Percentiles rank a stretch among this genome's conserved stretches.
phyloP scores from a whole-genome alignment of 2,329 filamentous ascomycete species.

The Penicillium sp. region DNA sequence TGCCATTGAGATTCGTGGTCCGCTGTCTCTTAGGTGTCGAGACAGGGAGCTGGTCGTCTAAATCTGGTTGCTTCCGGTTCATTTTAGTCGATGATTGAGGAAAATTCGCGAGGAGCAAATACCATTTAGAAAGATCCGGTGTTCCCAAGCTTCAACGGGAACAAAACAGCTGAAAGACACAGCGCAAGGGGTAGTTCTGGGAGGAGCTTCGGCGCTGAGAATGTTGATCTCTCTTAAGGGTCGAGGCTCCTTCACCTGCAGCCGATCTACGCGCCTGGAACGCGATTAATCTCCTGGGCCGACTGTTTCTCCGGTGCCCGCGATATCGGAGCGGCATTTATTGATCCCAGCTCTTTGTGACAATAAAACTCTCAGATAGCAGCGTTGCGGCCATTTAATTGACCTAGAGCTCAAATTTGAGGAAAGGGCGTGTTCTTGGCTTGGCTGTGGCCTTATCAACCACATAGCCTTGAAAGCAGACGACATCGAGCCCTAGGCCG shows the following conservation, averaged over 20 bases:
- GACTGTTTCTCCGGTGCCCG: constrained; percentile 39
- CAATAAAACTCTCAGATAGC: constrained; percentile 7
- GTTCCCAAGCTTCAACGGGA: constrained; percentile 4
- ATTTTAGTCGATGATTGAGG: constrained; percentile 34
- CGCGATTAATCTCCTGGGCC: constrained; percentile 21
- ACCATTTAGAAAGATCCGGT: constrained; percentile 33
- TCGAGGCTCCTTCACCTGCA: constrained; percentile 16
- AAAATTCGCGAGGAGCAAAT: constrained; percentile 26
- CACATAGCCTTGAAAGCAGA: constrained; percentile 10
- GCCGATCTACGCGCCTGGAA: constrained; percentile 27
- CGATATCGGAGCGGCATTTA: constrained; percentile 33
- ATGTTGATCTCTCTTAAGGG: constrained; percentile 20
- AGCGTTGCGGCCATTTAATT: constrained; percentile 6
- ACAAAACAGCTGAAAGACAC: constrained; percentile 7
- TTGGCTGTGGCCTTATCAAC: constrained; percentile 13
- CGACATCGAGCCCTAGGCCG: constrained; percentile 2
- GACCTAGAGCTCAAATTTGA: constrained; percentile 3
- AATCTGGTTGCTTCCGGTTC: constrained; percentile 50
- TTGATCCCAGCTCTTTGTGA: constrained; percentile 12
- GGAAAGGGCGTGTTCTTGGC: constrained; percentile 2
- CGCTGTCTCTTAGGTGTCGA: constrained; percentile 48
- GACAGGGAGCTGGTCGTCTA: constrained; percentile 39
- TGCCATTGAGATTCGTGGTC: constrained; percentile 33
- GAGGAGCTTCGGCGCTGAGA: constrained; percentile 12
- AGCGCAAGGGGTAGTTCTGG: constrained; percentile 31